These are phyloP conservation scores for Microstegium vimineum DNA, from an alignment of 176 grass and related monocot genomes.

Conservation along the genomic window DNA sequence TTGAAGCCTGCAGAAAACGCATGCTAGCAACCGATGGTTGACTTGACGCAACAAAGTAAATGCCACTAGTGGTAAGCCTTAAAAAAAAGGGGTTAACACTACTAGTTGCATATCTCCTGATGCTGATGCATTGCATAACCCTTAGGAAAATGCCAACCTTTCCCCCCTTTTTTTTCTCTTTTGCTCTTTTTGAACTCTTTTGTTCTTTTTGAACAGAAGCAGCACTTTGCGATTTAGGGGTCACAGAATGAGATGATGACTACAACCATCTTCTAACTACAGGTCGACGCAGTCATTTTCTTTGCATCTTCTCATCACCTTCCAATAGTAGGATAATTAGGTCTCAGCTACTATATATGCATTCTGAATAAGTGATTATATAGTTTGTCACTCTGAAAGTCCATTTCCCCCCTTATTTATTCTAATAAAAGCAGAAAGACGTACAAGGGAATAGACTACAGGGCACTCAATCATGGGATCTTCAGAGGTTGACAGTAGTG, in stretches of 20 bases:
- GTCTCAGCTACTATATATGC: background rate
- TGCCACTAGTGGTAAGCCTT: background rate
- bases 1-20: background rate
- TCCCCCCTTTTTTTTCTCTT: background rate
- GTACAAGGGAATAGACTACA: background rate
- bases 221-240: background rate
- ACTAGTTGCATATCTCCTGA: background rate
- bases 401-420: background rate
- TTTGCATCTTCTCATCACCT: background rate
- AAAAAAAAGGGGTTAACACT: background rate
- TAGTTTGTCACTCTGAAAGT: background rate
- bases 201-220: background rate
- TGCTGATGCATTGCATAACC: background rate
- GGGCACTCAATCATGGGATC: background rate
- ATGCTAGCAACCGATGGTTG: background rate
- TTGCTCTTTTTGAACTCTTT: background rate
- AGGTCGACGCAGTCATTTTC: background rate
- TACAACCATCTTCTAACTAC: background rate
- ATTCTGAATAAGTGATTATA: background rate
- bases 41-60: constrained; percentile 9
- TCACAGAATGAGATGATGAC: background rate
- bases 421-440: background rate
- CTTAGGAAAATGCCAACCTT: background rate
- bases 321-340: background rate
- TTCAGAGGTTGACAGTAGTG: constrained; percentile 20